Evolutionary conservation across 208 protist species (phyloP), one percentile per base, ranked within the genome.

Genomic region (Phytomonas francai): DNA sequence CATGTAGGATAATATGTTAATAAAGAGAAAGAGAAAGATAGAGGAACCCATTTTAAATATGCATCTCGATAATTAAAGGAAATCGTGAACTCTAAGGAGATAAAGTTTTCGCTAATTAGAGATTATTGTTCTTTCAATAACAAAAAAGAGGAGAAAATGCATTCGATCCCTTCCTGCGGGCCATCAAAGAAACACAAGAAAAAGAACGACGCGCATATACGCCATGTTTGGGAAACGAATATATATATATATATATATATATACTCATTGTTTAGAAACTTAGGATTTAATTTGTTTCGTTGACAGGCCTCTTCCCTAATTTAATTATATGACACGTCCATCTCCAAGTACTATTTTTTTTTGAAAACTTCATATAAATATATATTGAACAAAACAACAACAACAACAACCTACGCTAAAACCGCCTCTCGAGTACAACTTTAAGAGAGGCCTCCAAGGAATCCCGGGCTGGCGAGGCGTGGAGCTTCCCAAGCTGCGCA

Each of bases 381-480:
- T 56, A 22, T 59, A 19, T n/a, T 63, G 57, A 70, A 68, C 54
- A 29, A 45, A 59, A 67, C 33, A 16, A 70, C 31, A 65, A 31
- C 6, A n/a, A n/a, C n/a, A n/a, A n/a, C n/a, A 14, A 56, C 45
- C 22, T 14, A n/a, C 45, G 45, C 45, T 72, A 84, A 16, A 71
- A 60, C 34, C 82, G 63, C 57, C 87, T 81, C 59, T 78, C 81
- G 33, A 93, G 80, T 28, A 93, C 75, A 34, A 88, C 62, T 28
- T 69, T 73, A 59, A 90, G 71, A 3, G 83, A 84, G 5, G 66
- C 75, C 70, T 89, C 82, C 19, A 93, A 68, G 8, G 75, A 65
- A n/a, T 91, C 84, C 6, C 84, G 70, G 22, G 87, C 84, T 8
- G 80, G 77, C 12, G 84, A 93, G 9, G 54, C 49, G 64, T 84